Percentiles rank a stretch among this genome's conserved stretches.
These are phyloP conservation scores for Dioszegia hungarica DNA, from an alignment of 768 basidiomycete genomes.

Conservation along the genomic window DNA sequence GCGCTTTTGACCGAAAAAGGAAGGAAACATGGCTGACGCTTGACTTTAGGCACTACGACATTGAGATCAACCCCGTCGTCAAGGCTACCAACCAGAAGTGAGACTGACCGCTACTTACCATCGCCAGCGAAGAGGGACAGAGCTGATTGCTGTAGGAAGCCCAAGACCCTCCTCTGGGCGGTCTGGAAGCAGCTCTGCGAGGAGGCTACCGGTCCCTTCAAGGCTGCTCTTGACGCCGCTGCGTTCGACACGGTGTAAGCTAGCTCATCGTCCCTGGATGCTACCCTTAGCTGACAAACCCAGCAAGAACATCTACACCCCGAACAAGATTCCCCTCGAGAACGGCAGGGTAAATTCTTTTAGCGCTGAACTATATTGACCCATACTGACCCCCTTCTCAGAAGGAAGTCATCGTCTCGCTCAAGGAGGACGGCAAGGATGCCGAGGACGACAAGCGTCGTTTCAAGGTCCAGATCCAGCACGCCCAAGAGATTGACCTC, in stretches of 20 bases:
- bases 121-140: neutral
- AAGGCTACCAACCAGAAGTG: conserved; percentile 45
- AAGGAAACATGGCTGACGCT: neutral
- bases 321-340: conserved; percentile 23
- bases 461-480: conserved; percentile 41
- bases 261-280: neutral
- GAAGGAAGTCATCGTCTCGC: conserved; percentile 27
- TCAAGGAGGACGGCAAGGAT: conserved; percentile 33
- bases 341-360: conserved; percentile 16
- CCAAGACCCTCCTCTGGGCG: conserved; percentile 26
- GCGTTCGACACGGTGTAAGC: conserved; percentile 38
- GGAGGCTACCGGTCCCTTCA: conserved; percentile 20
- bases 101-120: neutral
- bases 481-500: conserved; percentile 41
- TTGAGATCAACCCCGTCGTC: conserved; percentile 47
- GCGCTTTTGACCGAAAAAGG: neutral
- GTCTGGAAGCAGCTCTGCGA: conserved; percentile 33
- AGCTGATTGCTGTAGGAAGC: conserved; percentile 21
- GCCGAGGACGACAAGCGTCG: conserved; percentile 33
- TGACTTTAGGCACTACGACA: conserved; percentile 42
- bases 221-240: conserved; percentile 27
- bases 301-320: conserved; percentile 46
- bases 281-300: neutral
- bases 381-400: neutral
- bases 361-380: neutral